phyloP scores from a whole-genome alignment of 2,329 filamentous ascomycete genomes.

The Fusarium phyllophilum region DNA sequence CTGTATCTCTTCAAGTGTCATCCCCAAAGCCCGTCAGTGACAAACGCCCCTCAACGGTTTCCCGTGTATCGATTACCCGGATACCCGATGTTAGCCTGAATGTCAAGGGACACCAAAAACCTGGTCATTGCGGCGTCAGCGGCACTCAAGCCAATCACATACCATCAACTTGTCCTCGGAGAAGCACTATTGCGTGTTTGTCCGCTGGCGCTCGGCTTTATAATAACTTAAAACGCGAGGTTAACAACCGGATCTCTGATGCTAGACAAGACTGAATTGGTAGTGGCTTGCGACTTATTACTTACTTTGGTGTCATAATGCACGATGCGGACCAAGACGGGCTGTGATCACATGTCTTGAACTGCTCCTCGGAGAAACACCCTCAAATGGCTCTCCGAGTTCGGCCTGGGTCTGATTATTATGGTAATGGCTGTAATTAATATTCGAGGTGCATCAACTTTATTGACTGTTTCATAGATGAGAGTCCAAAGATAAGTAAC shows the following conservation, averaged over 20 bases:
- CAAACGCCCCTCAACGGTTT: background rate
- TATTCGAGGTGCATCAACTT: background rate
- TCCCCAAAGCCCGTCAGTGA: background rate
- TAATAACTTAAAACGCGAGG: background rate
- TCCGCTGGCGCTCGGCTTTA: background rate
- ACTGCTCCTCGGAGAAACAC: too few relatives aligned
- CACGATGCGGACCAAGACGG: too few relatives aligned
- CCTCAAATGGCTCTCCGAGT: too few relatives aligned
- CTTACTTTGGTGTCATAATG: too few relatives aligned
- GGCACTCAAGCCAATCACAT: background rate
- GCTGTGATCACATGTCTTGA: too few relatives aligned
- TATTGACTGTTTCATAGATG: background rate
- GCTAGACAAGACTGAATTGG: rapidly evolving
- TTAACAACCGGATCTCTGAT: too few relatives aligned
- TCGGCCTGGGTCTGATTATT: too few relatives aligned
- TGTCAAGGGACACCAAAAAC: too few relatives aligned
- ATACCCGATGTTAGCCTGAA: background rate
- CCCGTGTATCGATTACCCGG: background rate
- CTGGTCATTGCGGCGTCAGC: too few relatives aligned
- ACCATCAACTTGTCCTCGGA: background rate
- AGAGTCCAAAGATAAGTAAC: background rate
- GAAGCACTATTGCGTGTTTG: background rate
- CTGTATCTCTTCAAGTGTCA: background rate
- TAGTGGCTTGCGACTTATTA: too few relatives aligned
- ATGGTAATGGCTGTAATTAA: background rate